These are phyloP conservation scores for Chrysoporthe puriensis DNA, from an alignment of 2,329 filamentous ascomycete species.

Conservation along the genomic window DNA sequence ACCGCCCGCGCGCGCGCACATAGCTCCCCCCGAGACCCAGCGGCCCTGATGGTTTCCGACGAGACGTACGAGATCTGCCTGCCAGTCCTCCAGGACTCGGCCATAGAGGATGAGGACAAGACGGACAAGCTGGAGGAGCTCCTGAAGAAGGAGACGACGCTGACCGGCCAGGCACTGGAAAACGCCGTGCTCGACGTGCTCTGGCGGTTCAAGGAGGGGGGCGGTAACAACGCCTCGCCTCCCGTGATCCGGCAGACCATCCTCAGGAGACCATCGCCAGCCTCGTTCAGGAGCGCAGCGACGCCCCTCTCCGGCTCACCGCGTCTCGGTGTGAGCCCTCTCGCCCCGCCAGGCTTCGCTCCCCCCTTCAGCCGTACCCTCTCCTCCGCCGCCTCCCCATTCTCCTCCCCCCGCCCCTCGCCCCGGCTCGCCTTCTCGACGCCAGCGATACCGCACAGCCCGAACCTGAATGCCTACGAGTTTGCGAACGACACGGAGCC, in stretches of 20 bases:
- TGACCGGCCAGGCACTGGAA: slow-evolving; percentile 79
- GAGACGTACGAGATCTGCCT: slow-evolving; percentile 90
- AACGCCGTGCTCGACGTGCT: slow-evolving; percentile 89
- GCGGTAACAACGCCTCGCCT: slow-evolving; percentile 70
- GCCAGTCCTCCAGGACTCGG: slow-evolving; percentile 80
- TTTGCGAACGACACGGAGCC: slow-evolving; percentile 83
- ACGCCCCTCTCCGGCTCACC: slow-evolving; percentile 86
- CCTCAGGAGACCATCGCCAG: slow-evolving; percentile 87
- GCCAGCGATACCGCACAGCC: slow-evolving; percentile 90
- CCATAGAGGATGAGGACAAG: slow-evolving; percentile 91
- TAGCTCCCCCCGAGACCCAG: neutral
- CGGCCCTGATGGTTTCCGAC: slow-evolving; percentile 78
- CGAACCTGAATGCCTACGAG: slow-evolving; percentile 91
- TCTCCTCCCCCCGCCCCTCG: slow-evolving; percentile 90
- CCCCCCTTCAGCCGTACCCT: slow-evolving; percentile 79
- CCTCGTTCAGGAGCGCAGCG: slow-evolving; percentile 84
- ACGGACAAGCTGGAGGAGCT: slow-evolving; percentile 89
- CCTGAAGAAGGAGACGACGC: slow-evolving; percentile 74
- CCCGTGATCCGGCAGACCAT: slow-evolving; percentile 87
- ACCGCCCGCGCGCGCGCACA: slow-evolving; percentile 16
- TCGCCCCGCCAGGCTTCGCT: slow-evolving; percentile 77
- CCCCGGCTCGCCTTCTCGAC: slow-evolving; percentile 88
- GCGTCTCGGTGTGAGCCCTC: slow-evolving; percentile 78
- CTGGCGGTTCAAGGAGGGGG: slow-evolving; percentile 78
- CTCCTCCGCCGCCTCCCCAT: slow-evolving; percentile 82